phyloP scores from a whole-genome alignment of 192 early-diverging fungal genomes.

The Backusella luteola region DNA sequence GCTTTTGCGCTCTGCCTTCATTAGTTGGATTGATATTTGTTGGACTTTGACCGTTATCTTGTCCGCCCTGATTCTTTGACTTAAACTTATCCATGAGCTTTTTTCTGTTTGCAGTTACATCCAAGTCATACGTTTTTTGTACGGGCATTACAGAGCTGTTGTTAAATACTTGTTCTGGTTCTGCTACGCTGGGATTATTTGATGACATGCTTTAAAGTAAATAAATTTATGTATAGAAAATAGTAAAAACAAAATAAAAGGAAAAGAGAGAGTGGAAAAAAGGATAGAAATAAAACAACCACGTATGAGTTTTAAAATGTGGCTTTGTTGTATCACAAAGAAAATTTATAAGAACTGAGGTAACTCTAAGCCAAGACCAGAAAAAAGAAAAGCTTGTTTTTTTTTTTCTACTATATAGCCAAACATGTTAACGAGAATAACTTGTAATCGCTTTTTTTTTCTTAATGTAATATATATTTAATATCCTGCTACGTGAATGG shows the following conservation, averaged over 20 bases:
- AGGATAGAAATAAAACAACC: background rate
- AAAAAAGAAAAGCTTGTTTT: conserved; percentile 1
- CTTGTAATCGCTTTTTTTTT: background rate
- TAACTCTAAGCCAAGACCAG: background rate
- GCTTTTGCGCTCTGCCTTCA: too few relatives aligned
- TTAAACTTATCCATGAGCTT: fast-evolving
- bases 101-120: too few relatives aligned
- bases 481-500: background rate
- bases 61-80: too few relatives aligned
- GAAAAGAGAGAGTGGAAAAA: background rate
- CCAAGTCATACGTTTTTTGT: fast-evolving
- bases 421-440: background rate
- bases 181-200: background rate
- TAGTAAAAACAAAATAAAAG: background rate
- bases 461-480: background rate
- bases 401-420: background rate
- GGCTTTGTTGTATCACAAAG: conserved; percentile 4
- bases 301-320: background rate
- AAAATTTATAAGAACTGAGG: background rate
- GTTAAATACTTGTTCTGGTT: background rate
- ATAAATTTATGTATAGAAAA: background rate
- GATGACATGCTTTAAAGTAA: background rate
- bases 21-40: too few relatives aligned
- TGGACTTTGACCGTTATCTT: too few relatives aligned
- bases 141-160: background rate